Base-by-base conservation (phyloP, 2,329 filamentous ascomycete species). In the Alternaria gaisen region DNA sequence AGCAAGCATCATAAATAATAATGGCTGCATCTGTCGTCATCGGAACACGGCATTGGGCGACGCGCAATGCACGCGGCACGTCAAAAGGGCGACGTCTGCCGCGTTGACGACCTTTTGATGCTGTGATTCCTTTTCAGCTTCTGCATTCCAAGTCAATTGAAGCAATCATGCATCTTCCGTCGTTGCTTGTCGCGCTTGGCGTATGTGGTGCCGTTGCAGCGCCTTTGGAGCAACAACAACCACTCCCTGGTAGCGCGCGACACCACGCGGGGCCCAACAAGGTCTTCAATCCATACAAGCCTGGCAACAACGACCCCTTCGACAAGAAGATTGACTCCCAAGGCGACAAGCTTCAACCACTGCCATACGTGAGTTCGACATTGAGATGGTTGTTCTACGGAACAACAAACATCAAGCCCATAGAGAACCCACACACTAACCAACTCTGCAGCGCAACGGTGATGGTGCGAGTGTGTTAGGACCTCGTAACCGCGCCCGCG, bases 401-500 rank as follows among this genome's bases (percentile, higher is more conserved):
- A 50, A 50, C 32, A n/a, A 22, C 52, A 41, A 28, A 34, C 7
- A 28, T 43, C 10, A 9, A 24, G 20, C 41, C n/a, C 32, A 14
- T 20, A 38, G 4, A 26, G 12, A 36, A 11, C 18, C 38, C 38
- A 18, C 30, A n/a, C 18, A 53, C 67, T 68, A 62, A 73, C 58
- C 56, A 41, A 7, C 26, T 43, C 10, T 6, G 53, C 54, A 78
- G 75, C 70, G 77, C 61, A 77, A 79, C 71, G 88, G 88, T 24
- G 72, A 86, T 24, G 90, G 90, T 22, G 84, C 88, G 16, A 87
- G 85, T 10, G 86, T 92, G 14, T 80, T 92, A 22, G 90, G 90
- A 0, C 91, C 91, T 0, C 87, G 88, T 76, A 93, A 92, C 75
- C 82, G 81, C 60, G 86, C 86, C 52, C 87, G 90, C 22, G 87